These are phyloP conservation scores for Colletotrichum australisinense DNA, from an alignment of 2,329 filamentous ascomycete genomes.

Conservation along the genomic window DNA sequence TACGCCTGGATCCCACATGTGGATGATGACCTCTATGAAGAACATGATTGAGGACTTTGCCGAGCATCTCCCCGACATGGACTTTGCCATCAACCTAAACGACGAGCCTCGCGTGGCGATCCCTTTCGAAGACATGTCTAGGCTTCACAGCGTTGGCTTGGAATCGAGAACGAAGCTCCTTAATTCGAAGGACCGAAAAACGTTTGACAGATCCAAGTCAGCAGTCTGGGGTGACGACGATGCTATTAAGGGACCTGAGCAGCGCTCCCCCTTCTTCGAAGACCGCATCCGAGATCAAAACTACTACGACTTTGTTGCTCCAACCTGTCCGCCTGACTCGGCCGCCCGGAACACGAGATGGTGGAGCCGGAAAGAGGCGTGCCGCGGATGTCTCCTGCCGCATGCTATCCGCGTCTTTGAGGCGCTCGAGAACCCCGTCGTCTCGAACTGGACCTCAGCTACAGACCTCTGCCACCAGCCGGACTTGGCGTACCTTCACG, in stretches of 20 bases:
- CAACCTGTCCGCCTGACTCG: conserved; percentile 58
- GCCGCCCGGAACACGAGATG: conserved; percentile 52
- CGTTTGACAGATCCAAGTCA: conserved; percentile 13
- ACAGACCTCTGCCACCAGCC: conserved; percentile 62
- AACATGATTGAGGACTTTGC: conserved; percentile 77
- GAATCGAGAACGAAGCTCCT: not conserved
- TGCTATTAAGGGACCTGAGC: not conserved
- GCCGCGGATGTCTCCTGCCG: conserved; percentile 47
- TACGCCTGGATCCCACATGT: conserved; percentile 46
- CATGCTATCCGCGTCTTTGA: conserved; percentile 45
- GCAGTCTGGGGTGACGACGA: conserved; percentile 33
- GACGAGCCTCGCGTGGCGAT: conserved; percentile 44
- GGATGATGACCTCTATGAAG: conserved; percentile 53
- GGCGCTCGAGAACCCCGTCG: conserved; percentile 45
- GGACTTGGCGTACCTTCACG: conserved; percentile 60
- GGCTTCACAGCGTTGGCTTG: not conserved
- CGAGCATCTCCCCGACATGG: conserved; percentile 80
- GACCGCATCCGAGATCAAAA: conserved; percentile 42
- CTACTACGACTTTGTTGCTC: conserved; percentile 49
- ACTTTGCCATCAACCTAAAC: conserved; percentile 78
- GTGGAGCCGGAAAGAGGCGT: conserved; percentile 52
- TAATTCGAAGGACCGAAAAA: not conserved
- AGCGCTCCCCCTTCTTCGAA: conserved; percentile 35
- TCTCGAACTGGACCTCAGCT: conserved; percentile 44
- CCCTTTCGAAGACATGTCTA: conserved; percentile 7